Conservation (phyloP, 768 basidiomycete species). For the Rhodotorula paludigena region DNA sequence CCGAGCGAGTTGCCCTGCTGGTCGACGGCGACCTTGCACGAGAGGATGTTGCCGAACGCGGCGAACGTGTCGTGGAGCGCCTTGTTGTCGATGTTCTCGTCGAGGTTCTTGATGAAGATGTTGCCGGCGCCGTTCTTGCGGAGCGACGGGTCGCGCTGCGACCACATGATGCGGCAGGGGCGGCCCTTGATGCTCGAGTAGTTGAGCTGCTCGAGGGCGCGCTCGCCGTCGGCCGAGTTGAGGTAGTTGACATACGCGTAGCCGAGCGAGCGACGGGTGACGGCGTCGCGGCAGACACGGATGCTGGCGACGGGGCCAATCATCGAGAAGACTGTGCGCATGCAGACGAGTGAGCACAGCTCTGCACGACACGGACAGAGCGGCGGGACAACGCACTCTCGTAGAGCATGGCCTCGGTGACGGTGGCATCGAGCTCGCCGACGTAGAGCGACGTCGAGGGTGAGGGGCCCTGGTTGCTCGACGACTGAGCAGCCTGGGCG, state of each 20-base stretch:
- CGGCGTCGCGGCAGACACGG: conserved; percentile 99
- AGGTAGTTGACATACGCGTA: conserved; percentile 99
- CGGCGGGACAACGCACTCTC: conserved; percentile 56
- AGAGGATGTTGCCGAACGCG: conserved; percentile 95
- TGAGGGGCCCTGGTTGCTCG: conserved; percentile 25
- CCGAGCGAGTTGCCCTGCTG: conserved; percentile 93
- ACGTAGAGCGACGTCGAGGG: conserved; percentile 76
- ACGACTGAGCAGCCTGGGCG: conserved; percentile 28
- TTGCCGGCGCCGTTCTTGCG: conserved; percentile 99
- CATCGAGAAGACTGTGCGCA: conserved; percentile 78
- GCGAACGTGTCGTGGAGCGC: conserved; percentile 99
- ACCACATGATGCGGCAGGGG: conserved; percentile 99
- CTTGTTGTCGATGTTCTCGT: conserved; percentile 64
- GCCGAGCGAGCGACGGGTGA: conserved; percentile 97
- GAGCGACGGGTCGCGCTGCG: conserved; percentile 97
- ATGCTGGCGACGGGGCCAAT: conserved; percentile 98
- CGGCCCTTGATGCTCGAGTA: conserved; percentile 98
- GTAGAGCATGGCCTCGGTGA: conserved; percentile 99
- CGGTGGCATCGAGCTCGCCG: conserved; percentile 94
- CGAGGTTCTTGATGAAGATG: conserved; percentile 99
- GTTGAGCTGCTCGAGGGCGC: conserved; percentile 97
- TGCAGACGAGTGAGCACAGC: too few relatives aligned
- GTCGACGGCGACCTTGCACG: conserved; percentile 98
- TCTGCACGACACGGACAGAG: too few relatives aligned
- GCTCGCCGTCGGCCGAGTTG: conserved; percentile 91